A percentile compares a stretch with the other conserved stretches of the same genome.
phyloP scores from a whole-genome alignment of 2,329 filamentous ascomycete species.

The Thelonectria discophora region DNA sequence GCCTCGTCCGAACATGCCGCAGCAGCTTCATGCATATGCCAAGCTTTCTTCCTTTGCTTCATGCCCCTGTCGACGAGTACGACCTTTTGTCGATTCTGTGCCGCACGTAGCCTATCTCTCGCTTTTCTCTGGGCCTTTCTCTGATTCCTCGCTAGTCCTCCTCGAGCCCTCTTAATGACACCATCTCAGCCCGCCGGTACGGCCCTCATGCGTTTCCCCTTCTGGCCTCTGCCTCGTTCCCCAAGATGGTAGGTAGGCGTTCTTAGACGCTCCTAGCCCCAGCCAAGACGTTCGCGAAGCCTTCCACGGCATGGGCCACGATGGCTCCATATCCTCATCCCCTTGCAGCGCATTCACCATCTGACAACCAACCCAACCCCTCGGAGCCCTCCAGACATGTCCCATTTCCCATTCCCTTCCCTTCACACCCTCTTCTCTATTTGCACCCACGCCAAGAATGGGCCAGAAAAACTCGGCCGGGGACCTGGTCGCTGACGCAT shows the following conservation, averaged over 20 bases:
- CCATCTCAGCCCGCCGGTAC: conserved; percentile 2
- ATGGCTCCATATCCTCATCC: conserved; percentile 1
- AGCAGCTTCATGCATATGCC: not conserved
- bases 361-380: not conserved
- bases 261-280: not conserved
- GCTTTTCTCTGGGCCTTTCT: not conserved
- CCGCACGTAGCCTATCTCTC: not conserved
- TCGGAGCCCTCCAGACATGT: conserved; percentile 9
- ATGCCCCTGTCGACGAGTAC: not conserved
- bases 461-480: not conserved
- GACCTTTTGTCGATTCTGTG: not conserved
- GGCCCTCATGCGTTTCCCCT: not conserved
- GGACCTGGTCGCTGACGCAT: conserved; percentile 7
- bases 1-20: not conserved
- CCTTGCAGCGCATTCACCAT: not conserved
- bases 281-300: not conserved
- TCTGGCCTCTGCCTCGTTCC: not conserved
- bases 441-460: not conserved
- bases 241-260: not conserved
- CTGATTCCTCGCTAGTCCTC: not conserved
- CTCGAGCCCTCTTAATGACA: not conserved
- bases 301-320: not conserved
- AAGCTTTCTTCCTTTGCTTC: not conserved
- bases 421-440: not conserved
- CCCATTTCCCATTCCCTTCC: not conserved